Evolutionary conservation across 176 grass and related monocot species (phyloP).

Genomic region (Paspalum notatum): DNA sequence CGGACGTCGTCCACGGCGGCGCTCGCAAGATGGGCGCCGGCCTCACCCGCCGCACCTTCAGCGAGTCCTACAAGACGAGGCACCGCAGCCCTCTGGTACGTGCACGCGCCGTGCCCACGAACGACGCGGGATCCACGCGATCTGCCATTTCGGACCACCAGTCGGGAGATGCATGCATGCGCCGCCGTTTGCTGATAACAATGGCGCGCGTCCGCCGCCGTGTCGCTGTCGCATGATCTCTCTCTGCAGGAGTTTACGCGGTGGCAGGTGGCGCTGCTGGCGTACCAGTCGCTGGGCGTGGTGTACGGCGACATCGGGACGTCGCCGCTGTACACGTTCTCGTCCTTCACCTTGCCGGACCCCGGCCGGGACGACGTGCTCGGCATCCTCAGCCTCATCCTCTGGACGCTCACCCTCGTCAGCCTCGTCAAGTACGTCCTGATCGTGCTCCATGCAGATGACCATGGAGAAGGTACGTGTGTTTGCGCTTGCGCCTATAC

Average conservation of each 20-base stretch:
- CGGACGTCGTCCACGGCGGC: not conserved
- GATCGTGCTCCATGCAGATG: slow-evolving; percentile 61
- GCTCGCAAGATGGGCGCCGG: not conserved
- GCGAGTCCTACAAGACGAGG: slow-evolving; percentile 52
- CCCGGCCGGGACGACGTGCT: slow-evolving; percentile 42
- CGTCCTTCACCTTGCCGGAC: slow-evolving; percentile 54
- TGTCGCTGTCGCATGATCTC: not conserved
- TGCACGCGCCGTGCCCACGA: no score
- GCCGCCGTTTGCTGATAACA: not conserved
- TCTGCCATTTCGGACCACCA: not conserved
- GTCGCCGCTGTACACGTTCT: slow-evolving; percentile 79
- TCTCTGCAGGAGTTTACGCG: slow-evolving; percentile 50
- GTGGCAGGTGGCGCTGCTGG: slow-evolving; percentile 52
- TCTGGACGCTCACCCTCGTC: slow-evolving; percentile 77
- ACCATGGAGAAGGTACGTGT: slow-evolving; percentile 72
- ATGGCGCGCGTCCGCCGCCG: not conserved
- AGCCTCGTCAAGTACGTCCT: slow-evolving; percentile 76
- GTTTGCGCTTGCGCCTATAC: no score
- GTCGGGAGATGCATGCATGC: not conserved
- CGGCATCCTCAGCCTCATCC: slow-evolving; percentile 72
- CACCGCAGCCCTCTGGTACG: slow-evolving; percentile 49
- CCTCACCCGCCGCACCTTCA: slow-evolving; percentile 37
- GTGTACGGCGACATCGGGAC: slow-evolving; percentile 83
- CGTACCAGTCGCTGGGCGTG: slow-evolving; percentile 76
- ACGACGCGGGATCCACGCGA: not conserved